Evolutionary conservation across 805 yeast species (phyloP), one percentile per base, ranked within the genome.

Genomic region (Scheffersomyces stipitis): DNA sequence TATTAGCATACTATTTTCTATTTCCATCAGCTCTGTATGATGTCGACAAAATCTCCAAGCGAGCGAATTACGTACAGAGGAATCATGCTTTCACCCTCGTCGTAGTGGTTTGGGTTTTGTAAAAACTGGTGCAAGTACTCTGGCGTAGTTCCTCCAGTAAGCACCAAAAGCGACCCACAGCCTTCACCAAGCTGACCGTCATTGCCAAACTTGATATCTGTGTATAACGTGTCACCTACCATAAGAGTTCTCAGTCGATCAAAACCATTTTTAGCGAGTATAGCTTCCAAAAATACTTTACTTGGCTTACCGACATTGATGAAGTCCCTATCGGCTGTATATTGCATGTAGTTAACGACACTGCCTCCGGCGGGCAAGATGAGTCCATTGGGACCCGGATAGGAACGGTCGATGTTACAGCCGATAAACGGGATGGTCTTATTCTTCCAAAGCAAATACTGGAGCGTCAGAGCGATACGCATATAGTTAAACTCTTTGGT

Each of bases 181-280:
- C 46, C 53, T 16, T 58, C 55, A 0, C 69, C 70, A 28, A 65
- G 46, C 1, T 49, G 38, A 1, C 71, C 70, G 38, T 66, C 72
- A 37, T 66, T 66, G 3, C 71, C 72, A 44, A 66, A 66, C 43
- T 66, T 66, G 41, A 66, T 65, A 40, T 66, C 72, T 3, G 72
- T 66, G 40, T 66, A 66, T 27, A 66, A 46, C 3, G 72, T 66
- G 40, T 66, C 72, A 9, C 72, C 72, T 6, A 66, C 59, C 72
- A 66, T 66, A 31, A 66, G 40, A 2, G 71, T 62, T 23, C 46
- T 52, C 14, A 33, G 37, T 22, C 45, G 51, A 16, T 56, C 57
- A 44, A 62, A 65, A 10, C 51, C 50, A 29, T 51, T 53, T 15
- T 49, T 51, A 4, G 46, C 41, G 24, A 66, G 35, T 14, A 66